phyloP scores from a whole-genome alignment of 345 rosid species.

The Eucalyptus globulus region DNA sequence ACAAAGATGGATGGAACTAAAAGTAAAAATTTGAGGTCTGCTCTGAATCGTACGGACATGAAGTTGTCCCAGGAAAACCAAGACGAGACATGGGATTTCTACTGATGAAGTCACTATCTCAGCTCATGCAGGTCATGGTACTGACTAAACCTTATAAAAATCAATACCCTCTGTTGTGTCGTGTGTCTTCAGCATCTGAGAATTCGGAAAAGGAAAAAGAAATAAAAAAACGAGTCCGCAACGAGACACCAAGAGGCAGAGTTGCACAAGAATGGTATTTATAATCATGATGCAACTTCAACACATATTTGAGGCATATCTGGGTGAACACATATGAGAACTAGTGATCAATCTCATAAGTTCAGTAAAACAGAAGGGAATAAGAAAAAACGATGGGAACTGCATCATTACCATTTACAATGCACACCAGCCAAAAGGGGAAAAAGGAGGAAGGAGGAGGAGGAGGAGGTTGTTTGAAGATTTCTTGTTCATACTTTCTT shows the following conservation, averaged over 20 bases:
- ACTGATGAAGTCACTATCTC: neutral
- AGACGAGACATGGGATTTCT: neutral
- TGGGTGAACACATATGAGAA: neutral
- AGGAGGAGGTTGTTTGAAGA: neutral
- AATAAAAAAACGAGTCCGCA: rapidly evolving
- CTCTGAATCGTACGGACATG: neutral
- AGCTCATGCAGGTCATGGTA: neutral
- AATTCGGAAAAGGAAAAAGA: neutral
- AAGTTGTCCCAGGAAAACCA: neutral
- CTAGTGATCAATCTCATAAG: neutral
- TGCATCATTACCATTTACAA: neutral
- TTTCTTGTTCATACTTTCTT: neutral
- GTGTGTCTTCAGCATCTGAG: neutral
- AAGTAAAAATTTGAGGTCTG: neutral
- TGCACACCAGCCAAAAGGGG: neutral
- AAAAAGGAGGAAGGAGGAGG: neutral
- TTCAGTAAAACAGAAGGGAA: neutral
- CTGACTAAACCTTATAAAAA: neutral
- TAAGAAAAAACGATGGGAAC: neutral
- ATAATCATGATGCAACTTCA: neutral
- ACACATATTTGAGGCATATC: neutral
- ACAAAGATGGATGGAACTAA: neutral
- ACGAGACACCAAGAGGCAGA: neutral
- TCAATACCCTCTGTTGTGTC: neutral
- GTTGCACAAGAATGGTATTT: neutral